Percentiles rank a stretch among this genome's conserved stretches.
These are phyloP conservation scores for Eutrema yunnanense DNA, from an alignment of 345 rosid genomes.

Conservation along the genomic window DNA sequence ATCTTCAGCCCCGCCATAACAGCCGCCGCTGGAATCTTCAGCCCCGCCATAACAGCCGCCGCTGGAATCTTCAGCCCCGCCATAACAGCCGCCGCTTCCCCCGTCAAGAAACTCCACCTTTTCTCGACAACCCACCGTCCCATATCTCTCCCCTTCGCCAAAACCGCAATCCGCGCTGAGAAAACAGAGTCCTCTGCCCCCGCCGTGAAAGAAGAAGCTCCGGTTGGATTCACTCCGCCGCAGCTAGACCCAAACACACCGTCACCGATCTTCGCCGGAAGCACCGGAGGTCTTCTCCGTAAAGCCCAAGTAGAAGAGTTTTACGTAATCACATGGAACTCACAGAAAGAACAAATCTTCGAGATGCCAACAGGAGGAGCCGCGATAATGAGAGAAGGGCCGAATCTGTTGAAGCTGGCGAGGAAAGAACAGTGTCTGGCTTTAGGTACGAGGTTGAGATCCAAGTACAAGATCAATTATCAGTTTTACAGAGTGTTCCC, in stretches of 20 bases:
- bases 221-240: conserved; percentile 74
- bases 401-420: conserved; percentile 74
- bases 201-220: conserved; percentile 41
- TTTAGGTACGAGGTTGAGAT: conserved; percentile 71
- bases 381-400: conserved; percentile 88
- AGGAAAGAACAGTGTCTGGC: conserved; percentile 92
- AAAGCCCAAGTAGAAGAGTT: conserved; percentile 92
- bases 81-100: conserved; percentile 37
- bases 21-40: no score
- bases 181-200: conserved; percentile 32
- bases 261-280: conserved; percentile 81
- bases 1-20: conserved; percentile 45
- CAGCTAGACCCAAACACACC: conserved; percentile 75
- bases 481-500: conserved; percentile 88
- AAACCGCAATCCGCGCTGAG: conserved; percentile 26
- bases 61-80: no score
- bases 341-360: conserved; percentile 80
- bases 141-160: conserved; percentile 32
- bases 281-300: conserved; percentile 67
- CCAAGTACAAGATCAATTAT: conserved; percentile 87
- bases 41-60: no score
- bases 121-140: conserved; percentile 38
- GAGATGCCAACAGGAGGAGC: conserved; percentile 96
- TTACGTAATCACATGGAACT: conserved; percentile 70
- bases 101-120: conserved; percentile 29